Conservation (phyloP, 495 filamentous ascomycete species). For the Symbiotaphrina buchneri region DNA sequence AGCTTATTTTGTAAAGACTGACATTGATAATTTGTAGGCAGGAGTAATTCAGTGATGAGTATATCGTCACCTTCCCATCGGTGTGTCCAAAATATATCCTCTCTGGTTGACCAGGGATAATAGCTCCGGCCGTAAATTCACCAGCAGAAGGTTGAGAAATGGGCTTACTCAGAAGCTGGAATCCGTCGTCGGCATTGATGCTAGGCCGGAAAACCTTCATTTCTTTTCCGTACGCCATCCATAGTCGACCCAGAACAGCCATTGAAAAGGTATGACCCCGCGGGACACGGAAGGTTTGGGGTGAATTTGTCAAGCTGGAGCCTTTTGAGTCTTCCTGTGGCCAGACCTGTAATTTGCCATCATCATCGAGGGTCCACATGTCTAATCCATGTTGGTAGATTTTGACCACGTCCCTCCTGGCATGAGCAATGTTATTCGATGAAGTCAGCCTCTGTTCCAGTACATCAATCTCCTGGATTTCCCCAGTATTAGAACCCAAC, state of each 20-base stretch:
- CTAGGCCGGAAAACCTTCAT: constrained; percentile 63
- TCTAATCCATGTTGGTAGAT: constrained; percentile 73
- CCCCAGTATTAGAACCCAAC: constrained; percentile 73
- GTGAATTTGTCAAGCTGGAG: constrained; percentile 46
- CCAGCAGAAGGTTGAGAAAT: constrained; percentile 44
- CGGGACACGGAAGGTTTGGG: constrained; percentile 44
- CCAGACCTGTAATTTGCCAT: constrained; percentile 78
- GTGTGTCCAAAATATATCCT: constrained; percentile 77
- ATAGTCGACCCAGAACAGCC: constrained; percentile 54
- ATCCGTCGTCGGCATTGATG: constrained; percentile 38
- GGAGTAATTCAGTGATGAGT: constrained; percentile 48
- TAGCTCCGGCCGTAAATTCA: constrained; percentile 71
- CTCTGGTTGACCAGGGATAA: constrained; percentile 50
- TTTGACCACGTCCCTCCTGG: constrained; percentile 60
- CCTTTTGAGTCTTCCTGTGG: constrained; percentile 50
- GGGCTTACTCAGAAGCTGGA: constrained; percentile 48
- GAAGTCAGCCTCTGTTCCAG: constrained; percentile 37
- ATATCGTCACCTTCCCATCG: constrained; percentile 87
- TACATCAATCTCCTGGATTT: constrained; percentile 75
- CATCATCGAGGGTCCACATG: constrained; percentile 87
- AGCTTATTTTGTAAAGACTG: constrained; percentile 89
- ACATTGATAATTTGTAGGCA: constrained; percentile 62
- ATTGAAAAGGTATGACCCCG: constrained; percentile 78
- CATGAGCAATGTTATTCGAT: constrained; percentile 47
- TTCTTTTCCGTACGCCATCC: constrained; percentile 76